phyloP scores from a whole-genome alignment of 2,329 filamentous ascomycete species.

The Fonsecaea pugnacius region DNA sequence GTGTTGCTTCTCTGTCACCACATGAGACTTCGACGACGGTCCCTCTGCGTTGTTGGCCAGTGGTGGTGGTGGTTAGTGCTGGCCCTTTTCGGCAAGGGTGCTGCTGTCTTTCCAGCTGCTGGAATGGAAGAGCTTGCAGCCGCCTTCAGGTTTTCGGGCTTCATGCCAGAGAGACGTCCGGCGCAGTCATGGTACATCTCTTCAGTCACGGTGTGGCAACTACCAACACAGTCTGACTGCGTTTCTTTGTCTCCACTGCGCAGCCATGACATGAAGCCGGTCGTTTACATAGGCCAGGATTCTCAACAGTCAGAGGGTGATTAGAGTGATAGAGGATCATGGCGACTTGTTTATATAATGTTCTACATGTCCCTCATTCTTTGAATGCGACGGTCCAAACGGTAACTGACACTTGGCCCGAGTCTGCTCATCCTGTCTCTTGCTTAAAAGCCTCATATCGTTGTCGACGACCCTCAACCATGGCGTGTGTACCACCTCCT shows the following conservation, averaged over 20 bases:
- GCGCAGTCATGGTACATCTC: background rate
- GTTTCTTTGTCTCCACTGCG: background rate
- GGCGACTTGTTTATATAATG: background rate
- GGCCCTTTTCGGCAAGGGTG: background rate
- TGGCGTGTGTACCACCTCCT: slow-evolving; percentile 40
- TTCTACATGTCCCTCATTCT: slow-evolving; percentile 1
- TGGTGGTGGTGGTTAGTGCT: too few relatives aligned
- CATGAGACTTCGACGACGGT: too few relatives aligned
- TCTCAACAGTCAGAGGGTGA: background rate
- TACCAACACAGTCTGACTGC: background rate
- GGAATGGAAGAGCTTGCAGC: background rate
- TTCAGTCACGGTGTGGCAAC: background rate
- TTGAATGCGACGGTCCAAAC: background rate
- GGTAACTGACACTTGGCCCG: background rate
- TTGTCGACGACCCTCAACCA: slow-evolving; percentile 10
- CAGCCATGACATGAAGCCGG: background rate
- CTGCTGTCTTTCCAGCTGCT: background rate
- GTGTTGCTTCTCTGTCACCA: background rate
- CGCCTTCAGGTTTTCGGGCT: background rate
- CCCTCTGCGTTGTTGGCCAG: background rate
- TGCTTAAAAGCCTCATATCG: background rate
- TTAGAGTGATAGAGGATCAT: slow-evolving; percentile 1
- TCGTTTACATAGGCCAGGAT: background rate
- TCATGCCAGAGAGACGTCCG: background rate
- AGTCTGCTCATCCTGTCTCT: background rate